Evolutionary conservation across 345 rosid genomes (phyloP).

Genomic region (Eucalyptus grandis): DNA sequence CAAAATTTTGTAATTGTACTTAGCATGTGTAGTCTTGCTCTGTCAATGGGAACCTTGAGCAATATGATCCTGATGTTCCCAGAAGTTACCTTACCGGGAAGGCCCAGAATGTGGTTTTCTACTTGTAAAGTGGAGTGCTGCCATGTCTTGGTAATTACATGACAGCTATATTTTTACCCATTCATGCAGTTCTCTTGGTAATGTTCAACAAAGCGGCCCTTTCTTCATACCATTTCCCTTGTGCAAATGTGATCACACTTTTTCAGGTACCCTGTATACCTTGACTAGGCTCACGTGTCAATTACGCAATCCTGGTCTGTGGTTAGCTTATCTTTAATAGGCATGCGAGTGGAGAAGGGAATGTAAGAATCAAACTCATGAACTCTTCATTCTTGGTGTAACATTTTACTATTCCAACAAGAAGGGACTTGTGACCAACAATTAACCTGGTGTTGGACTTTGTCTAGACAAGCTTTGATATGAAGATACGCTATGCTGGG

Average conservation of each 20-base stretch:
- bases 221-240: conserved; percentile 79
- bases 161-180: background rate
- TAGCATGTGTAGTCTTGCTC: background rate
- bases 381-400: background rate
- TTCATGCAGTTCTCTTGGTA: conserved; percentile 66
- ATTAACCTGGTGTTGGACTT: background rate
- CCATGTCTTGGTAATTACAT: background rate
- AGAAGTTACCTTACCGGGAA: background rate
- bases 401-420: background rate
- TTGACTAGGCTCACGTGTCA: background rate
- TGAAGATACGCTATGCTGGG: background rate
- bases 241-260: conserved; percentile 85
- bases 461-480: background rate
- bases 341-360: background rate
- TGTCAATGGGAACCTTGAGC: background rate
- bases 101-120: background rate
- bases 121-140: background rate
- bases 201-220: conserved; percentile 99
- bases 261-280: conserved; percentile 48
- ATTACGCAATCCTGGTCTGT: background rate
- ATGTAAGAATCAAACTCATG: background rate
- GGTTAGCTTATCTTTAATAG: background rate
- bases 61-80: background rate
- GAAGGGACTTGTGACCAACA: background rate
- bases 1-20: background rate